Conservation (phyloP, 768 basidiomycete genomes). For the Mycena capillaripes region DNA sequence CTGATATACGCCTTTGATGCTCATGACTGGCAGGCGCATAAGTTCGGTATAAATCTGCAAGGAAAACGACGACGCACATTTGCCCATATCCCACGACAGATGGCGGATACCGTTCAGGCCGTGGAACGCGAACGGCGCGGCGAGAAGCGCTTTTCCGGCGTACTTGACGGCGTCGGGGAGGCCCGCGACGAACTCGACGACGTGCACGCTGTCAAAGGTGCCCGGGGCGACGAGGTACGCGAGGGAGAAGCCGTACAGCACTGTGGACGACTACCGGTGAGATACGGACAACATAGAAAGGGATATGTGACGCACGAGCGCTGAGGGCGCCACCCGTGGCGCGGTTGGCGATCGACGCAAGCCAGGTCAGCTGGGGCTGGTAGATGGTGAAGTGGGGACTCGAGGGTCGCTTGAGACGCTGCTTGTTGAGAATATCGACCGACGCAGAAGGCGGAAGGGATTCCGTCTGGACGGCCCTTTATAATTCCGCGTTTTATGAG, state of each 20-base stretch:
- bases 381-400: slow-evolving; percentile 98
- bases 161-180: slow-evolving; percentile 86
- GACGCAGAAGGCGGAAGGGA: slow-evolving; percentile 73
- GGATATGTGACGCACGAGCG: slow-evolving; percentile 66
- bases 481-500: background rate
- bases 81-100: slow-evolving; percentile 89
- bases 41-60: background rate
- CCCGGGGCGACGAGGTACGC: slow-evolving; percentile 88
- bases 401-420: slow-evolving; percentile 89
- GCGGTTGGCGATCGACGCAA: slow-evolving; percentile 89
- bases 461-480: slow-evolving; percentile 73
- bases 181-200: slow-evolving; percentile 78
- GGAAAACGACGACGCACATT: slow-evolving; percentile 72
- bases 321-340: slow-evolving; percentile 87
- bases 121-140: slow-evolving; percentile 93
- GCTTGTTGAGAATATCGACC: slow-evolving; percentile 82
- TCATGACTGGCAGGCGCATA: slow-evolving; percentile 68
- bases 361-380: slow-evolving; percentile 94
- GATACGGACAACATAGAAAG: background rate
- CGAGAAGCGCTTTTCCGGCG: slow-evolving; percentile 82
- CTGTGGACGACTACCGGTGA: slow-evolving; percentile 51
- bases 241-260: slow-evolving; percentile 90
- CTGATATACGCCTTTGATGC: slow-evolving; percentile 82
- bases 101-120: slow-evolving; percentile 92
- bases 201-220: slow-evolving; percentile 82